These are phyloP conservation scores for Arthromyces matolae DNA, from an alignment of 768 basidiomycete species.

Conservation along the genomic window DNA sequence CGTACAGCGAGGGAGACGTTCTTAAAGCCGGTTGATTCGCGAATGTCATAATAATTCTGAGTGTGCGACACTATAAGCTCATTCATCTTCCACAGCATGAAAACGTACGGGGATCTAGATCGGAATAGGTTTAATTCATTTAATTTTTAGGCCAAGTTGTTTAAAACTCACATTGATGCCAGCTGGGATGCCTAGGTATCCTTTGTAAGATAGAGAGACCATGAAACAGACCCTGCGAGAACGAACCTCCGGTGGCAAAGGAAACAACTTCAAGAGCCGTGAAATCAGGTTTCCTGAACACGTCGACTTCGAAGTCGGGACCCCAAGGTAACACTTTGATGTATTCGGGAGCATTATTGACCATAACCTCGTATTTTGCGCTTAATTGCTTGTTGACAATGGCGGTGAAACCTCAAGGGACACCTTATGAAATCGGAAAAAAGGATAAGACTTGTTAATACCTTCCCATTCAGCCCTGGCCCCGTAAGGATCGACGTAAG, in stretches of 20 bases:
- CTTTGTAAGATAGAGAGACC: not conserved
- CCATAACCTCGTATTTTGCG: slow-evolving; percentile 76
- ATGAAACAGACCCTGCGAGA: not conserved
- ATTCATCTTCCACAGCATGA: too few species aligned
- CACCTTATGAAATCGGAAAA: not conserved
- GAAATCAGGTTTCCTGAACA: slow-evolving; percentile 85
- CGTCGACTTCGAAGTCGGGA: slow-evolving; percentile 56
- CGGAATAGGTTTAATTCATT: not conserved
- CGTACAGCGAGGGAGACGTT: slow-evolving; percentile 80
- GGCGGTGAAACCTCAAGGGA: slow-evolving; percentile 73
- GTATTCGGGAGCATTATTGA: slow-evolving; percentile 70
- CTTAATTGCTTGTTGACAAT: slow-evolving; percentile 84
- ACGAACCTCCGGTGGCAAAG: slow-evolving; percentile 78
- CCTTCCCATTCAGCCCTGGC: slow-evolving; percentile 95
- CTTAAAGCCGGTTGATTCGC: slow-evolving; percentile 82
- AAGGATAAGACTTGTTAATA: slow-evolving; percentile 18
- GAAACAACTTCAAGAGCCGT: slow-evolving; percentile 79
- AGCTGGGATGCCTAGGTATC: slow-evolving; percentile 66
- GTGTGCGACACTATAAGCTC: too few species aligned
- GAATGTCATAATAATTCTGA: slow-evolving; percentile 84
- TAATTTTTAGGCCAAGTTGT: slow-evolving; percentile 1
- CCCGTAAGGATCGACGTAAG: slow-evolving; percentile 86
- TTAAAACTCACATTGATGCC: slow-evolving; percentile 68
- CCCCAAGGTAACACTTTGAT: slow-evolving; percentile 88
- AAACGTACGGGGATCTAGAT: slow-evolving; percentile 58